Conservation (phyloP, 352 stramenopile species). For the Phytophthora kernoviae region DNA sequence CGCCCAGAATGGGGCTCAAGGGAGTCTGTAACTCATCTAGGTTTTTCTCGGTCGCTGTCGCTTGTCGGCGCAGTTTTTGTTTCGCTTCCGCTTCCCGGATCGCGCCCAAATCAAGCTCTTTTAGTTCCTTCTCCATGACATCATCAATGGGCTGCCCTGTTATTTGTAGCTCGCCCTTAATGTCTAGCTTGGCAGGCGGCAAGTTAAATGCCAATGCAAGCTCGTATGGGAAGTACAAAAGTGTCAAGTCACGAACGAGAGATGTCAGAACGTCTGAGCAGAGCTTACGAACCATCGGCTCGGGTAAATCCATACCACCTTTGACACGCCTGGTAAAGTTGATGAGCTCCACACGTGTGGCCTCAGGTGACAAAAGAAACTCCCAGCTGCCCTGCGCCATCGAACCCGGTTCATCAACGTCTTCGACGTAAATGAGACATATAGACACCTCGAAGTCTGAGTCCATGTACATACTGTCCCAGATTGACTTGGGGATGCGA, state of each 20-base stretch:
- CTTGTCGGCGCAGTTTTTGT: slow-evolving; percentile 21
- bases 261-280: slow-evolving; percentile 68
- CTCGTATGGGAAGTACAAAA: slow-evolving; percentile 73
- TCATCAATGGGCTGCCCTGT: slow-evolving; percentile 57
- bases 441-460: slow-evolving; percentile 66
- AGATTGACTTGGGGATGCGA: slow-evolving; percentile 78
- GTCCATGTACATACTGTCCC: slow-evolving; percentile 78
- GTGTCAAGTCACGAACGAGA: slow-evolving; percentile 59
- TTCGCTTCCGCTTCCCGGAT: slow-evolving; percentile 20
- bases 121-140: slow-evolving; percentile 57
- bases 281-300: slow-evolving; percentile 73
- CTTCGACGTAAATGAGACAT: slow-evolving; percentile 70
- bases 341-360: slow-evolving; percentile 64
- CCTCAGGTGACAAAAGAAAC: slow-evolving; percentile 57
- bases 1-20: slow-evolving; percentile 32
- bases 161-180: slow-evolving; percentile 63
- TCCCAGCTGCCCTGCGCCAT: slow-evolving; percentile 62
- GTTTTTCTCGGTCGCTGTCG: not conserved
- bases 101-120: slow-evolving; percentile 25
- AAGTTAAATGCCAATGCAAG: slow-evolving; percentile 58
- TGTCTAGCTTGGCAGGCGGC: slow-evolving; percentile 61
- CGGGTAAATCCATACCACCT: slow-evolving; percentile 72
- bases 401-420: slow-evolving; percentile 39
- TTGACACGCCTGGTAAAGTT: slow-evolving; percentile 73
- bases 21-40: not conserved